A percentile compares a stretch with the other conserved stretches of the same genome.
Evolutionary conservation across 441 rosid species (phyloP).

Genomic region (Bruguiera hainesii): DNA sequence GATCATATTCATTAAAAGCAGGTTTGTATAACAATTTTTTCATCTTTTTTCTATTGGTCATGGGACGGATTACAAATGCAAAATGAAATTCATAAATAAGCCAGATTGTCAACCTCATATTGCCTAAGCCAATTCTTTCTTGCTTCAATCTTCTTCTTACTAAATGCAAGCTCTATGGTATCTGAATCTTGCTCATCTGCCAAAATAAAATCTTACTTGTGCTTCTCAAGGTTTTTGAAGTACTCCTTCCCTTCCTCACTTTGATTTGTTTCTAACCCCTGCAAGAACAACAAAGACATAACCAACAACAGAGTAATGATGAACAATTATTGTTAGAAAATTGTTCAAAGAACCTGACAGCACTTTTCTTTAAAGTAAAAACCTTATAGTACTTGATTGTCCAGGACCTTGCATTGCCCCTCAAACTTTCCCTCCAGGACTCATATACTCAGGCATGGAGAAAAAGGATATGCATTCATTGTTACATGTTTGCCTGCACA

Average conservation of each 20-base stretch:
- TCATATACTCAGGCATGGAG: constrained; percentile 88
- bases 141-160: constrained; percentile 94
- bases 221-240: constrained; percentile 50
- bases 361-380: constrained; percentile 19
- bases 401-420: constrained; percentile 70
- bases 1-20: constrained; percentile 10
- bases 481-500: constrained; percentile 60
- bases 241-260: constrained; percentile 74
- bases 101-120: constrained; percentile 47
- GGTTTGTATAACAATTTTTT: background rate
- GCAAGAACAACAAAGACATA: constrained; percentile 11
- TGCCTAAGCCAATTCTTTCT: constrained; percentile 89
- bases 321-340: background rate
- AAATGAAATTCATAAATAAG: background rate
- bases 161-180: constrained; percentile 93
- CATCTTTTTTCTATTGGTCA: background rate
- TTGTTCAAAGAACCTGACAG: background rate
- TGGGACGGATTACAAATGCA: background rate
- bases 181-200: constrained; percentile 72
- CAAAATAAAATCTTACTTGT: constrained; percentile 91
- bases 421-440: constrained; percentile 74
- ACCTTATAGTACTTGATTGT: constrained; percentile 97
- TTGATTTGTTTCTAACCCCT: constrained; percentile 97
- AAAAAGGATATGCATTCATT: constrained; percentile 57
- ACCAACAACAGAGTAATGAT: background rate